Conservation (phyloP, 75 land plant genomes). For the Adiantum capillusveneris region DNA sequence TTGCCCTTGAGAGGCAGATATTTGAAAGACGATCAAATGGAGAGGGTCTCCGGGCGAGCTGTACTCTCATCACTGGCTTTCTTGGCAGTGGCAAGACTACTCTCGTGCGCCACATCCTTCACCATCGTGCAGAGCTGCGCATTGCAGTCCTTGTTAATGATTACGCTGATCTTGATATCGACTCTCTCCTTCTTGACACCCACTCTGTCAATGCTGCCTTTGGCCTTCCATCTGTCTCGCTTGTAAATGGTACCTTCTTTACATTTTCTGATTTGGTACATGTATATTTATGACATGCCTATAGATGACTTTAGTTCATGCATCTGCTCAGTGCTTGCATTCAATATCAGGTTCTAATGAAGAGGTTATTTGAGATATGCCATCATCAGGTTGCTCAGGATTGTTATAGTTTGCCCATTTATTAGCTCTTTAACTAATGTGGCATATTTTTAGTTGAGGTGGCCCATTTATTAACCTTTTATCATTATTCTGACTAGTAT, state of each 20-base stretch:
- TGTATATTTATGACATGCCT: no score
- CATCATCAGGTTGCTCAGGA: no score
- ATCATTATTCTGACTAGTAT: no score
- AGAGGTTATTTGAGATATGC: no score
- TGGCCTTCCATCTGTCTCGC: conserved; percentile 1
- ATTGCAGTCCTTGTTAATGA: neutral
- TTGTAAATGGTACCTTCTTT: neutral
- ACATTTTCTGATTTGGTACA: no score
- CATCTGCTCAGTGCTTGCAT: no score
- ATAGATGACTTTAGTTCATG: no score
- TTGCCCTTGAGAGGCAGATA: neutral
- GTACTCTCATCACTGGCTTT: neutral
- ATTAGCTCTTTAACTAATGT: no score
- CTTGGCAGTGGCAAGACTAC: conserved; percentile 1
- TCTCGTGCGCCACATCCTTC: neutral
- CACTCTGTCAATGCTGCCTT: neutral
- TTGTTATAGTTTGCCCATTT: no score
- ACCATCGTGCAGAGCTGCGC: neutral
- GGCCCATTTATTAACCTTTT: no score
- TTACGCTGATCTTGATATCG: neutral
- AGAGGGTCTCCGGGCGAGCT: neutral
- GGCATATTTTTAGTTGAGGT: no score
- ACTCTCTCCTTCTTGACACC: conserved; percentile 2
- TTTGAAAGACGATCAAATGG: neutral
- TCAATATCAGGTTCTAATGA: no score